Base-by-base conservation (phyloP, 768 basidiomycete genomes). In the Hygrocybe coccinea region DNA sequence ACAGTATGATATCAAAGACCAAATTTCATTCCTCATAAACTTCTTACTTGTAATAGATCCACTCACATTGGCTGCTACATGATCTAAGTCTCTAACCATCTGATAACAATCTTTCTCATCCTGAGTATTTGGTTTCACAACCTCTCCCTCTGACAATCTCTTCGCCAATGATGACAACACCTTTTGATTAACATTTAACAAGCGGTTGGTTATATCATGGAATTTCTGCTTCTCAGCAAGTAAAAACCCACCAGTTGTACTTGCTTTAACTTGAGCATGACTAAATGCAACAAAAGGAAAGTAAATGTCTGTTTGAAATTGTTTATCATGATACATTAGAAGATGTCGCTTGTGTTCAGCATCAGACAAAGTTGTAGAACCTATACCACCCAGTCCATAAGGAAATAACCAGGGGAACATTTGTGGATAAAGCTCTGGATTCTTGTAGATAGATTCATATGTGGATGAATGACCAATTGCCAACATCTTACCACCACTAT, bases 231-330 rank as follows among this genome's bases (percentile, higher is more conserved):
- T 62, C 45, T 72, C 60, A 1, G 67, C 62, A 1, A 69, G 22
- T 2, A 72, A 45, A 47, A 60, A 74, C 2, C 71, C 65, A 5
- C 65, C 67, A 0, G 51, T 62, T 0, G 65, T 59, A 3, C 67
- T 61, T 1, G 54, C 54, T 43, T 68, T 71, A 1, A 78, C 64
- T 47, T 77, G 77, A 19, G 68, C 57, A 50, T 78, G 73, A 49
- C 70, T 76, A 49, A 76, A 77, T 0, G 67, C 68, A 12, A 75
- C 58, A 22, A 77, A 68, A 0, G 72, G 63, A 56, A 74, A 79
- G 34, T 64, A 60, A 1, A 58, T 19, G 54, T 79, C 74, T 0
- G 33, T 52, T 52, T 78, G 74, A 64, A 72, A 76, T 0, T 66
- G 49, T n/a, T 73, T 71, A 43, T 77, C 75, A 55, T 71, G 66